Evolutionary conservation across 2,329 filamentous ascomycete species (phyloP).

Genomic region (Phoma sp.): DNA sequence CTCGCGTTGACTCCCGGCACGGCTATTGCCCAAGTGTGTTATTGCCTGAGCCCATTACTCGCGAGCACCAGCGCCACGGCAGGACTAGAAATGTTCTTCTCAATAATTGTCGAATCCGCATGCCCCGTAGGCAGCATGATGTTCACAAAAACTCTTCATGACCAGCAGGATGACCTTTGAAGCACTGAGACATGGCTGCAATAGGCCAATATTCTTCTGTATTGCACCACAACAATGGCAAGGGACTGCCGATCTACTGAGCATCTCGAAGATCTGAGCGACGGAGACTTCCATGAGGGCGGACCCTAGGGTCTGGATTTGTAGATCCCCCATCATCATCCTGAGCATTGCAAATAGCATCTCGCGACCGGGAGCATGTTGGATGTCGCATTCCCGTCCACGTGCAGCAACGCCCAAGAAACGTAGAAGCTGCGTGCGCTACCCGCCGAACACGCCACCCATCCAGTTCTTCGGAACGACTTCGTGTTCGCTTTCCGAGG

Average conservation of each 20-base stretch:
- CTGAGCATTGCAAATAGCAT: not conserved
- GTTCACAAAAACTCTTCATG: not conserved
- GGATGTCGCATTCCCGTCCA: not conserved
- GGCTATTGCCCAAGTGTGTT: no score
- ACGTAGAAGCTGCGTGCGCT: not conserved
- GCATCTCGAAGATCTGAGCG: not conserved
- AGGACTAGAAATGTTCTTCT: no score
- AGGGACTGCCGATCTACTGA: not conserved
- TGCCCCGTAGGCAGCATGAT: not conserved
- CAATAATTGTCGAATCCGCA: not conserved
- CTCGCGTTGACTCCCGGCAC: not conserved
- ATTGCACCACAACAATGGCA: not conserved
- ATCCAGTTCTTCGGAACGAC: not conserved
- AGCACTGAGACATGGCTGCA: not conserved
- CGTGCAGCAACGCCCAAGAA: not conserved
- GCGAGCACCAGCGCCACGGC: not conserved
- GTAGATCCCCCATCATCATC: slow-evolving; percentile 5
- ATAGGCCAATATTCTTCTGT: not conserved
- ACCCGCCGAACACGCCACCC: not conserved
- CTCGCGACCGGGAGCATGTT: not conserved
- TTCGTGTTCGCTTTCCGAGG: not conserved
- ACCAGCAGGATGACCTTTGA: no score
- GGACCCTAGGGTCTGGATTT: not conserved
- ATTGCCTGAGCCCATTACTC: slow-evolving; percentile 3
- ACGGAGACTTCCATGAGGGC: not conserved